Evolutionary conservation across 2,329 filamentous ascomycete genomes (phyloP).

Genomic region (Cryphonectria parasitica): DNA sequence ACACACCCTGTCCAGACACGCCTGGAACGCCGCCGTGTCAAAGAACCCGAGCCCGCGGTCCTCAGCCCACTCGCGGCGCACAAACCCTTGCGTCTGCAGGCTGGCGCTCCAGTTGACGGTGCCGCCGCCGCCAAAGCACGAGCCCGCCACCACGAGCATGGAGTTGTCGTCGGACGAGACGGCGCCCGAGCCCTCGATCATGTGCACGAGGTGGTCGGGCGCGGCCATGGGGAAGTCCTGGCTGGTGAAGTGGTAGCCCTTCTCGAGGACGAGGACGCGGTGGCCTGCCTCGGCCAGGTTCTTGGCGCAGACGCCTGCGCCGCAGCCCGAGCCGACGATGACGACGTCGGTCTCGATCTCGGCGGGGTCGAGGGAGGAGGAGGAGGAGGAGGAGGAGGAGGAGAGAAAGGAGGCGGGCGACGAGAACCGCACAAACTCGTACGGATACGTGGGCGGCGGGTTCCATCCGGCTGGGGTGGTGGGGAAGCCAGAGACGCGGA

Average conservation of each 20-base stretch:
- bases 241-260: conserved; percentile 73
- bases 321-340: conserved; percentile 30
- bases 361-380: not conserved
- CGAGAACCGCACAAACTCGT: conserved; percentile 26
- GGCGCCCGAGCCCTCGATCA: conserved; percentile 70
- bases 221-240: conserved; percentile 73
- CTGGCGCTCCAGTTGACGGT: conserved; percentile 79
- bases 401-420: not conserved
- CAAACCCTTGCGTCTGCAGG: conserved; percentile 68
- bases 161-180: conserved; percentile 58
- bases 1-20: conserved; percentile 75
- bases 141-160: conserved; percentile 67
- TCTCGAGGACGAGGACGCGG: conserved; percentile 78
- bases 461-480: conserved; percentile 32
- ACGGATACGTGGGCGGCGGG: conserved; percentile 20
- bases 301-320: conserved; percentile 30
- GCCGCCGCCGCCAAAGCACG: conserved; percentile 80
- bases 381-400: not conserved
- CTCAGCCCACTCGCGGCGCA: conserved; percentile 78
- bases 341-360: conserved; percentile 28
- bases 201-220: conserved; percentile 59
- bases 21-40: conserved; percentile 70
- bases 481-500: conserved; percentile 46
- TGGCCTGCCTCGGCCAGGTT: conserved; percentile 32
- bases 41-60: conserved; percentile 70